These are phyloP conservation scores for Amorphotheca resinae DNA, from an alignment of 495 filamentous ascomycete species.

Conservation along the genomic window DNA sequence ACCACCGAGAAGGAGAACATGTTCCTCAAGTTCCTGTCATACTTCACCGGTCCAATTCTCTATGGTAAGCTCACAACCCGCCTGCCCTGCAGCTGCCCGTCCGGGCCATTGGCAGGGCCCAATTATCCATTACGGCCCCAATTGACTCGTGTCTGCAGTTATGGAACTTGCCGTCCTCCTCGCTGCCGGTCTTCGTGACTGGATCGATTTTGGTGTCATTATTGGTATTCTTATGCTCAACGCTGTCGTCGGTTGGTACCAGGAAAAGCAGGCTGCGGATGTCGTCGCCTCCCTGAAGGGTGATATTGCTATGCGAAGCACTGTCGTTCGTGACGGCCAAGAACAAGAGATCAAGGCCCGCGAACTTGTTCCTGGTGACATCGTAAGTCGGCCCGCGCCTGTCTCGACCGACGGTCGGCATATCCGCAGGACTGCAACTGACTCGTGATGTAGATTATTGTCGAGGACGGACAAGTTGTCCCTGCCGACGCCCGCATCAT, in stretches of 20 bases:
- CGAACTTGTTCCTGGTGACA: conserved; percentile 71
- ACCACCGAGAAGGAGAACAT: conserved; percentile 64
- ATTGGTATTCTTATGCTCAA: conserved; percentile 69
- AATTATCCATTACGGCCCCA: background rate
- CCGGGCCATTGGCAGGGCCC: background rate
- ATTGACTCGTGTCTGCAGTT: conserved; percentile 33
- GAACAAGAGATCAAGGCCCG: conserved; percentile 65
- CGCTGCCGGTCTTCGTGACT: conserved; percentile 68
- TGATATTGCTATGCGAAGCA: conserved; percentile 71
- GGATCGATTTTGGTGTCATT: conserved; percentile 77
- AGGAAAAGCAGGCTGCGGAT: conserved; percentile 78
- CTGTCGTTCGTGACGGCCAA: conserved; percentile 56
- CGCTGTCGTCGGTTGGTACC: conserved; percentile 75
- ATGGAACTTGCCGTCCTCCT: conserved; percentile 77
- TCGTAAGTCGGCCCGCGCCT: conserved; percentile 40
- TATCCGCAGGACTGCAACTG: conserved; percentile 11
- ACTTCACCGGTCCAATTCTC: conserved; percentile 73
- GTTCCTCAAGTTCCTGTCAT: conserved; percentile 64
- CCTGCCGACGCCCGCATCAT: conserved; percentile 66
- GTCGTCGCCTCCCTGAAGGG: conserved; percentile 71
- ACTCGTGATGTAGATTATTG: conserved; percentile 33
- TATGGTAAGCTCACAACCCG: conserved; percentile 60
- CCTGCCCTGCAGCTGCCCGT: too few relatives aligned
- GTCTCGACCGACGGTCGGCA: too few relatives aligned
- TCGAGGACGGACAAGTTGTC: conserved; percentile 66